Percentiles rank a stretch among this genome's conserved stretches.
These are phyloP conservation scores for Afroboletus lepidellus DNA, from an alignment of 1,284 basidiomycete species.

Conservation along the genomic window DNA sequence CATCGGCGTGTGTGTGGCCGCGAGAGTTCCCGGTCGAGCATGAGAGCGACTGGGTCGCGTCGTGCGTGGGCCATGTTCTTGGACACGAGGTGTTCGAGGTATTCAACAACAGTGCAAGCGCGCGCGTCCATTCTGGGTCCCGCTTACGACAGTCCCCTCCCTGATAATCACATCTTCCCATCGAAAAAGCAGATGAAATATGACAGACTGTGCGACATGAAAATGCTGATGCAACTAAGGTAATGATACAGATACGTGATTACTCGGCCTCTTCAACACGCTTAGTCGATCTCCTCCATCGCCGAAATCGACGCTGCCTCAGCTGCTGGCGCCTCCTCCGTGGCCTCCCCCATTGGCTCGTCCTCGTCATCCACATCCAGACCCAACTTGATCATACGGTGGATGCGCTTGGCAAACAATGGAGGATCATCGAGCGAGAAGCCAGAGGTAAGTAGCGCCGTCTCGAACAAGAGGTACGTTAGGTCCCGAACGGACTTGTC, in stretches of 20 bases:
- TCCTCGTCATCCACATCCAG: conserved; percentile 84
- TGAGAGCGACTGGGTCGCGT: not conserved
- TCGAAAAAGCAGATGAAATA: not conserved
- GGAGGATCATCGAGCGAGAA: conserved; percentile 96
- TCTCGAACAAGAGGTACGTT: conserved; percentile 96
- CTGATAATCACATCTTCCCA: not conserved
- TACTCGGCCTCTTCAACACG: conserved; percentile 6
- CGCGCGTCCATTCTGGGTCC: not conserved
- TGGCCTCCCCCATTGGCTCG: conserved; percentile 37
- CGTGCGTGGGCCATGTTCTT: not conserved
- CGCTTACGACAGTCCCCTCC: not conserved
- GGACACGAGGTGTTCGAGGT: not conserved
- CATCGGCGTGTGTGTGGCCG: not conserved
- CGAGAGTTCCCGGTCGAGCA: not conserved
- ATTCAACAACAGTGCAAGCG: not conserved
- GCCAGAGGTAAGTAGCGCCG: conserved; percentile 89
- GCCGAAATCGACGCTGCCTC: conserved; percentile 68
- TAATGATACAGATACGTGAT: conserved; percentile 30
- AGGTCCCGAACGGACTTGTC: conserved; percentile 98
- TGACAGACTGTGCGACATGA: conserved; percentile 11
- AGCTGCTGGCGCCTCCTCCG: conserved; percentile 40
- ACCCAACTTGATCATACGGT: conserved; percentile 92
- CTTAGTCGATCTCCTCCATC: conserved; percentile 86
- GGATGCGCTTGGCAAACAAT: conserved; percentile 93
- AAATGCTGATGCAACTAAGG: conserved; percentile 29